These are phyloP conservation scores for Eucalyptus tenuipes DNA, from an alignment of 345 rosid species.

Conservation along the genomic window DNA sequence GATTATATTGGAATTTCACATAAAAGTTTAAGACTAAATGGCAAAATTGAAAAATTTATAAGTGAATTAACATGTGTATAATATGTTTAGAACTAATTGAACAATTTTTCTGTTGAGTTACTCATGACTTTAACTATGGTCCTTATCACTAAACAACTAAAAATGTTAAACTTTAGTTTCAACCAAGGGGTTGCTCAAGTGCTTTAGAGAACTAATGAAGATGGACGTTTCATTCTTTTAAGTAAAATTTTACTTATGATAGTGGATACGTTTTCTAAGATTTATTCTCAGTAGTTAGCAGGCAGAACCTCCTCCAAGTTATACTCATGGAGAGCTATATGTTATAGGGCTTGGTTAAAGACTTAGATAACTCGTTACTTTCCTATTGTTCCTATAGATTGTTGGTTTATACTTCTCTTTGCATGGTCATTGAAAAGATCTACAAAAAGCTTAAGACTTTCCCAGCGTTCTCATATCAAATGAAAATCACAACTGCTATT, in stretches of 20 bases:
- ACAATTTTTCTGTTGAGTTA: background rate
- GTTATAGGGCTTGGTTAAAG: background rate
- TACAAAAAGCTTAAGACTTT: background rate
- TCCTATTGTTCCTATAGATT: background rate
- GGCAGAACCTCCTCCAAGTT: background rate
- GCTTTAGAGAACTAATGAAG: background rate
- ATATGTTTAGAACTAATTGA: background rate
- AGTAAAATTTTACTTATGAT: background rate
- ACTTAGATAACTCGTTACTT: background rate
- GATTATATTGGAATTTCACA: background rate
- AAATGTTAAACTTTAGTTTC: background rate
- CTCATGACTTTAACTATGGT: background rate
- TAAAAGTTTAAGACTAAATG: background rate
- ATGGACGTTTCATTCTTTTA: background rate
- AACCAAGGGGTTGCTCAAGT: background rate
- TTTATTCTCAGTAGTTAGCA: background rate
- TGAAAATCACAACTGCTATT: background rate
- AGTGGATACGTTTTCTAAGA: background rate
- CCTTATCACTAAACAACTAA: background rate
- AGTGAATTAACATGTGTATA: background rate
- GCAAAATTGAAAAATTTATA: accelerated
- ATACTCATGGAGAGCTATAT: background rate
- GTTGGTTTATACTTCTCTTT: background rate
- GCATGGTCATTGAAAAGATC: background rate
- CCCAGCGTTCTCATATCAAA: background rate